Base-by-base conservation (phyloP, 31 red algal species). In the Odonthalia washingtoniensis region DNA sequence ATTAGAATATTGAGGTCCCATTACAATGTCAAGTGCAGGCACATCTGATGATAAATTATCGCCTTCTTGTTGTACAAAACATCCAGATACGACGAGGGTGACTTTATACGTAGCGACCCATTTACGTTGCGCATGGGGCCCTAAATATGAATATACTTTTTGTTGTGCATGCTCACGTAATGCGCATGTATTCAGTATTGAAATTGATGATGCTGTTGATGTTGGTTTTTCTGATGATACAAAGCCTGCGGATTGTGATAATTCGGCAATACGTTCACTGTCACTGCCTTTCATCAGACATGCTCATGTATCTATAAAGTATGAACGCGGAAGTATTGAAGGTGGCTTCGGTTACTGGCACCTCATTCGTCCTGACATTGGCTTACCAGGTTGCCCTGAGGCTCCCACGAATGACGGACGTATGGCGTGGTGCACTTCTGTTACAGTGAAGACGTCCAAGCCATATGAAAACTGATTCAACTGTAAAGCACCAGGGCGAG, bases 201-300 rank as follows among this genome's bases (percentile, higher is more conserved):
- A 81, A 33, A 98, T 45, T 21, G 85, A 78, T 16, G 93, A 90
- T 53, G 76, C 78, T 95, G 88, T 35, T 46, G 85, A 95, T 17
- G 61, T 61, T 40, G 91, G 81, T 66, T 93, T 87, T 30, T 78
- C 80, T 3, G 82, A 76, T 63, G 61, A 38, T 0, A 72, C 60
- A 72, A 92, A 95, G 28, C 96, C 96, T 16, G 42, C 33, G 6
- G 30, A 17, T 72, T 92, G 77, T 27, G 95, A 62, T 26, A 88
- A 74, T 28, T 81, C 84, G 24, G 85, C 90, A 72, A 98, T 95
- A 31, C 87, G 76, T 81, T 98, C 96, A 53, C 84, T 85, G 73
- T 98, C 93, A 21, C 90, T 92, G 9, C 64, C 85, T 46, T 98
- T 98, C 96, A 98, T 98, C 76, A 94, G 93, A 53, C 96, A 98